Evolutionary conservation across 352 stramenopile genomes (phyloP).

Genomic region (Phytophthora tubulina): DNA sequence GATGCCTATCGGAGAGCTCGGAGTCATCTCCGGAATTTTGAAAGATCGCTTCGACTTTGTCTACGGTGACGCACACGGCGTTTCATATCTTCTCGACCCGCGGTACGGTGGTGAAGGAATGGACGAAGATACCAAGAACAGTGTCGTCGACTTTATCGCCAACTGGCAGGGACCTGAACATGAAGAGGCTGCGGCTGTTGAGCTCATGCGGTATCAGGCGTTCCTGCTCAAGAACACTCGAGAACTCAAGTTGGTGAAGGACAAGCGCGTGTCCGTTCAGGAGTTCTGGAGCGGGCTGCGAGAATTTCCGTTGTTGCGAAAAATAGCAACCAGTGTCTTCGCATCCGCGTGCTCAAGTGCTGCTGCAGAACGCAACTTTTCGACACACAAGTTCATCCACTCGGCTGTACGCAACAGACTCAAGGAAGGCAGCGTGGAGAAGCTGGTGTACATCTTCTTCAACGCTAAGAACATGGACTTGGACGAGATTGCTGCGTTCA

Average conservation of each 20-base stretch:
- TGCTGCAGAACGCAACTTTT: conserved; percentile 6
- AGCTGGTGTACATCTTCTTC: conserved; percentile 12
- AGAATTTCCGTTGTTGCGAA: conserved; percentile 1
- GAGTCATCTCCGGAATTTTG: neutral
- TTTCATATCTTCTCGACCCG: neutral
- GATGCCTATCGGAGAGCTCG: neutral
- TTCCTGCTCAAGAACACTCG: too few relatives aligned
- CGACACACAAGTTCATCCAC: conserved; percentile 6
- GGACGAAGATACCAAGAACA: neutral
- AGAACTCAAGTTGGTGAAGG: neutral
- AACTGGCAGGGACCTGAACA: neutral
- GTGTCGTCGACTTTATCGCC: neutral
- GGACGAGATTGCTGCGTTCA: too few relatives aligned
- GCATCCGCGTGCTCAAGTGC: neutral
- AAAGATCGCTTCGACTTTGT: neutral
- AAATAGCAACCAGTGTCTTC: neutral
- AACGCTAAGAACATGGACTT: neutral
- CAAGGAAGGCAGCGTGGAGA: neutral
- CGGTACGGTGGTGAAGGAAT: neutral
- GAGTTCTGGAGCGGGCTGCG: too few relatives aligned
- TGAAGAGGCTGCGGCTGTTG: neutral
- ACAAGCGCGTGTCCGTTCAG: too few relatives aligned
- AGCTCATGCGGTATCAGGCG: neutral
- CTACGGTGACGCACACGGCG: neutral
- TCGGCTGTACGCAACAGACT: neutral